Evolutionary conservation across 306 rosid genomes (phyloP).

Genomic region (Delonix regia): DNA sequence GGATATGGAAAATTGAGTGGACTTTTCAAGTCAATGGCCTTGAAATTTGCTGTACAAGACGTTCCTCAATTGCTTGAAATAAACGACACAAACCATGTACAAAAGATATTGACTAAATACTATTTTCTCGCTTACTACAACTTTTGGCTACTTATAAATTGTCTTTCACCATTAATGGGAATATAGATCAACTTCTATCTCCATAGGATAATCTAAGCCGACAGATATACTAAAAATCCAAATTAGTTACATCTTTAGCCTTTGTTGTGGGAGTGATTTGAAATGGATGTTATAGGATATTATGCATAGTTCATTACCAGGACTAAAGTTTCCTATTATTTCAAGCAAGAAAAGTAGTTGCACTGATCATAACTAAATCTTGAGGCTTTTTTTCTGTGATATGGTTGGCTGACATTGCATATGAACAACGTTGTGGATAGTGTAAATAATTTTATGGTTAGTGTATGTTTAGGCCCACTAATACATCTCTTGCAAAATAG

Average conservation of each 20-base stretch:
- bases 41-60: too few species aligned
- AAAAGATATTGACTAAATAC: not conserved
- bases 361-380: not conserved
- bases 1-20: too few species aligned
- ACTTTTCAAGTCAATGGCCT: too few species aligned
- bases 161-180: slow-evolving; percentile 18
- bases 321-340: not conserved
- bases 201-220: not conserved
- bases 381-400: slow-evolving; percentile 6
- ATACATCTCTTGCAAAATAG: not conserved
- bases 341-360: not conserved
- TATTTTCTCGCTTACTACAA: slow-evolving; percentile 13
- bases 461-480: not conserved
- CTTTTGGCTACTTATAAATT: slow-evolving; percentile 2
- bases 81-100: too few species aligned
- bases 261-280: not conserved
- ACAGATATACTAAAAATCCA: slow-evolving; percentile 3
- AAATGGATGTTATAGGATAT: not conserved
- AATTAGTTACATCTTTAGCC: not conserved
- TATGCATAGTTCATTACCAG: not conserved
- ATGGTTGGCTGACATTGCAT: not conserved
- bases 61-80: too few species aligned
- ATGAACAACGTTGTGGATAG: not conserved
- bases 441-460: not conserved
- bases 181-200: slow-evolving; percentile 3